Evolutionary conservation across 176 grass and related monocot genomes (phyloP).

Genomic region (Oryza meyeriana): DNA sequence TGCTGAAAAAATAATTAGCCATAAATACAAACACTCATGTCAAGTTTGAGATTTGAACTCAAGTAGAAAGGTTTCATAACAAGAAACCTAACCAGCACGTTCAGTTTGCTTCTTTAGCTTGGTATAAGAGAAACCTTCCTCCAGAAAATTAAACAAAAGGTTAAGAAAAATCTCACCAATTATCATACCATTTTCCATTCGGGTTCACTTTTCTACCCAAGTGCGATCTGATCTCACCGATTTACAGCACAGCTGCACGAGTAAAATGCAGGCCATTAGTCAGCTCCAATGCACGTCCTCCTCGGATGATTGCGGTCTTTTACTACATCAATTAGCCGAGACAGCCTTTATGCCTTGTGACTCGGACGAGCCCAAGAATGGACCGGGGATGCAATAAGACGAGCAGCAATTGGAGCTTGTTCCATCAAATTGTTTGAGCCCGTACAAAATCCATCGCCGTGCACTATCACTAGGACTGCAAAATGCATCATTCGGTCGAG

Average conservation of each 20-base stretch:
- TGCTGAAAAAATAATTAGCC: too few relatives aligned
- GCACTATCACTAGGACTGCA: not conserved
- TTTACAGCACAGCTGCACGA: not conserved
- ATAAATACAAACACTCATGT: too few relatives aligned
- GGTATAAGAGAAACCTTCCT: not conserved
- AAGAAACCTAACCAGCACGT: too few relatives aligned
- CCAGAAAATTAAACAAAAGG: not conserved
- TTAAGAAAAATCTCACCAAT: not conserved
- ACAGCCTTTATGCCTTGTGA: not conserved
- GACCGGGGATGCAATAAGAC: not conserved
- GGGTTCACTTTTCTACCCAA: not conserved
- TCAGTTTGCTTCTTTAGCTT: too few relatives aligned
- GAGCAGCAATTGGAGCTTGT: not conserved
- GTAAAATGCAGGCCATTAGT: conserved; percentile 6
- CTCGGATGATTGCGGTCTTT: not conserved
- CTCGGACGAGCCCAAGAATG: not conserved
- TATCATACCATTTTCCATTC: not conserved
- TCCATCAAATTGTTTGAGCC: not conserved
- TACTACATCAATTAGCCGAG: not conserved
- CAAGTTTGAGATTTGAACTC: too few relatives aligned
- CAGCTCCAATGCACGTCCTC: conserved; percentile 3
- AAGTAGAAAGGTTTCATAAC: too few relatives aligned
- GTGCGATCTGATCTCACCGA: conserved; percentile 10
- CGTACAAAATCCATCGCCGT: not conserved
- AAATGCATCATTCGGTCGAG: not conserved